phyloP scores from a whole-genome alignment of 108 stramenopile genomes.

The Craspedostauros australis region DNA sequence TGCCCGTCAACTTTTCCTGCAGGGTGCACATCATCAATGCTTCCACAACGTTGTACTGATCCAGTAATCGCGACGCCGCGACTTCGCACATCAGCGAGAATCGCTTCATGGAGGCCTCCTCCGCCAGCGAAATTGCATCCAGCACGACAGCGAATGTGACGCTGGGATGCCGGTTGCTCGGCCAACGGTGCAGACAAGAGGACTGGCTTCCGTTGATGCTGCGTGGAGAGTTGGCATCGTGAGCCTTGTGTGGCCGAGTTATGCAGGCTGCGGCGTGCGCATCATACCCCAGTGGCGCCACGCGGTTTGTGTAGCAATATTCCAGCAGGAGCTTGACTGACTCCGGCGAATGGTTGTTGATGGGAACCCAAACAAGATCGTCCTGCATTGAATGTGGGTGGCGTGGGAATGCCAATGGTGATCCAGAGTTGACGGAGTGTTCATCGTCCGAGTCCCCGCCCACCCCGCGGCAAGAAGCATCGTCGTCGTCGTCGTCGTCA shows the following conservation, averaged over 20 bases:
- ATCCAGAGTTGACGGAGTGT: not conserved
- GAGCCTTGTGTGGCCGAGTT: slow-evolving; percentile 16
- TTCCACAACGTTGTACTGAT: slow-evolving; percentile 47
- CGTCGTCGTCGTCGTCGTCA: slow-evolving; percentile 1
- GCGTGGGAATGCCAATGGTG: slow-evolving; percentile 15
- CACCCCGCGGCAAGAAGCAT: not conserved
- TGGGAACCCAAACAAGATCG: slow-evolving; percentile 17
- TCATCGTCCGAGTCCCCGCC: not conserved
- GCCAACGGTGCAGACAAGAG: slow-evolving; percentile 28
- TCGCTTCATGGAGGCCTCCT: slow-evolving; percentile 69
- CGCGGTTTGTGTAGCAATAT: slow-evolving; percentile 84
- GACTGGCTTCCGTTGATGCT: slow-evolving; percentile 1
- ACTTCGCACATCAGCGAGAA: slow-evolving; percentile 84
- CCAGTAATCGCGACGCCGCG: slow-evolving; percentile 61
- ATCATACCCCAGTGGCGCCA: slow-evolving; percentile 53
- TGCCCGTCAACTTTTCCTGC: slow-evolving; percentile 55
- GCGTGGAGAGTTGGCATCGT: slow-evolving; percentile 29
- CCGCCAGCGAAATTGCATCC: slow-evolving; percentile 64
- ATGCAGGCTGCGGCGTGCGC: slow-evolving; percentile 58
- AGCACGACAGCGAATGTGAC: slow-evolving; percentile 60
- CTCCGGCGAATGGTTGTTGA: slow-evolving; percentile 65
- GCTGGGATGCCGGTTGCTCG: slow-evolving; percentile 46
- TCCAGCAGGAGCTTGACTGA: slow-evolving; percentile 83
- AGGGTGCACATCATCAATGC: slow-evolving; percentile 48
- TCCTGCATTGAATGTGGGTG: slow-evolving; percentile 2